Base-by-base conservation (phyloP, 768 basidiomycete genomes). In the Boletus insuetus region DNA sequence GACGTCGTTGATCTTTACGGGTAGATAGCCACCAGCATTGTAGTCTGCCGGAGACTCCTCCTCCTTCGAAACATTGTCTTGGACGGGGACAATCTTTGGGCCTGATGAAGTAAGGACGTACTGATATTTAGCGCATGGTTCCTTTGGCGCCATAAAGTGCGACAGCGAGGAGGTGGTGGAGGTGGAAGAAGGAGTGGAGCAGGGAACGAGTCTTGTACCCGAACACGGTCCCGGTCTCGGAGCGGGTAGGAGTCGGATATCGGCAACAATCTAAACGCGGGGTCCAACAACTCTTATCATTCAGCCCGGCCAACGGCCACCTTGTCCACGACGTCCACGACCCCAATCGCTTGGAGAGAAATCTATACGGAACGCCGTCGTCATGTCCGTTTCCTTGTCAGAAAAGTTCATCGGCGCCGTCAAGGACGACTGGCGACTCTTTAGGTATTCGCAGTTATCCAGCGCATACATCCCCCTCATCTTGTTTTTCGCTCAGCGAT, bases 41-140 rank as follows among this genome's bases (percentile, higher is more conserved):
- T 91, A 91, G 58, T 91, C 89, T 57, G 83, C 88, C n/a, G 89
- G 83, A 59, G 84, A 83, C 72, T 91, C 89, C 69, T 91, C 89
- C 73, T 88, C 86, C 73, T 87, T 89, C 67, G 77, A 79, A 46
- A 78, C 73, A 43, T 79, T 76, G 65, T 87, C 83, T 64, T 83
- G 79, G 62, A 86, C 83, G 47, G 86, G 86, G 54, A 89, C 74
- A 61, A 89, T 85, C 77, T 85, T 86, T 53, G 85, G 84, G 55
- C 83, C 82, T 40, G 78, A 68, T 22, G 84, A 68, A 54, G 86
- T 86, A 60, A 86, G 77, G 59, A 89, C 82, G 78, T 87, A 89
- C 78, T 89, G 81, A 70, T 87, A 88, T 69, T 85, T 87, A 60
- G 81, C 79, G 68, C 83, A 85, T 59, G 79, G 79, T 54, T 82